These are phyloP conservation scores for Theileria equi DNA, from an alignment of 169 alveolate genomes.

Conservation along the genomic window DNA sequence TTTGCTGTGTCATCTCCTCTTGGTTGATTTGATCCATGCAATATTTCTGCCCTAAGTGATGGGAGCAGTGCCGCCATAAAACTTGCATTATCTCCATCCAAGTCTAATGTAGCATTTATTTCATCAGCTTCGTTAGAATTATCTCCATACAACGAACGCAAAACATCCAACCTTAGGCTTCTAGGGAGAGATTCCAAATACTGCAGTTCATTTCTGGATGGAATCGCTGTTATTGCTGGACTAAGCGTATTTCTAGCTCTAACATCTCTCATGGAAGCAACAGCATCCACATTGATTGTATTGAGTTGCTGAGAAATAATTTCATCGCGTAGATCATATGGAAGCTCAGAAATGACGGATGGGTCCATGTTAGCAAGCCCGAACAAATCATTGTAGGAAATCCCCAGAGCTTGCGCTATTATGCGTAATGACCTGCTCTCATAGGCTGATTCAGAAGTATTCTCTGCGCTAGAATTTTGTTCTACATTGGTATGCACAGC, in stretches of 20 bases:
- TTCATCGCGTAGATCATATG: slow-evolving; percentile 56
- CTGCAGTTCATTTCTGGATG: slow-evolving; percentile 7
- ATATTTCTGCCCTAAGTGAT: not conserved
- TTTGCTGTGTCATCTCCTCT: not conserved
- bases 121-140: slow-evolving; percentile 11
- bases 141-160: slow-evolving; percentile 4
- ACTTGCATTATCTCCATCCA: slow-evolving; percentile 16
- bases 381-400: slow-evolving; percentile 33
- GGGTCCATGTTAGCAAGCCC: slow-evolving; percentile 56
- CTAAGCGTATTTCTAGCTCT: not conserved
- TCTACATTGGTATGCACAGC: slow-evolving; percentile 1
- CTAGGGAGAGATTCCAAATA: slow-evolving; percentile 51
- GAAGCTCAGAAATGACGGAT: slow-evolving; percentile 54
- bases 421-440: slow-evolving; percentile 23
- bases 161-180: slow-evolving; percentile 20
- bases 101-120: slow-evolving; percentile 16
- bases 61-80: slow-evolving; percentile 24
- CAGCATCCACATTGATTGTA: slow-evolving; percentile 36
- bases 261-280: slow-evolving; percentile 12
- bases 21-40: not conserved
- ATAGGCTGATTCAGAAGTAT: slow-evolving; percentile 5
- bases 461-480: not conserved
- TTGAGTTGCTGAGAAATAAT: slow-evolving; percentile 48
- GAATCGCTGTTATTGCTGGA: not conserved
- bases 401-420: slow-evolving; percentile 42